phyloP scores from a whole-genome alignment of 1,139 yeast species.

The Protomyces macrosporus region DNA sequence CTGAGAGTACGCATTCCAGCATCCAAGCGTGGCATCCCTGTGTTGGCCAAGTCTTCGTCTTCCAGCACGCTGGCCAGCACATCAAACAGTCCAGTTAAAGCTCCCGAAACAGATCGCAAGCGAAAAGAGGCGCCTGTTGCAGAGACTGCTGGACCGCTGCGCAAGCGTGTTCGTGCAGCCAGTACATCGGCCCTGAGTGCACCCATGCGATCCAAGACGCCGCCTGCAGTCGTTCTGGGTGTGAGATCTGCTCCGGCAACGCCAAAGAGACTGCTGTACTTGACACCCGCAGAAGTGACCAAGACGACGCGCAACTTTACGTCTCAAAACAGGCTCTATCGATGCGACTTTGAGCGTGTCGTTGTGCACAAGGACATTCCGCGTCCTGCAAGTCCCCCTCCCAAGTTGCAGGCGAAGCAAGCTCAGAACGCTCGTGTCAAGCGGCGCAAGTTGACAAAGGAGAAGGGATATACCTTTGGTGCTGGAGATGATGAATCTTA shows the following conservation, averaged over 20 bases:
- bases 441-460: conserved; percentile 20
- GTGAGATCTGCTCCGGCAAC: background rate
- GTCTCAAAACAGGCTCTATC: conserved; percentile 24
- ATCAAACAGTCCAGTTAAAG: background rate
- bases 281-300: conserved; percentile 28
- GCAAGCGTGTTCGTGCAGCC: background rate
- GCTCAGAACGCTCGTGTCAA: conserved; percentile 22
- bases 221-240: background rate
- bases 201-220: background rate
- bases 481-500: conserved; percentile 28
- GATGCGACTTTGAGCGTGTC: conserved; percentile 28
- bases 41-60: background rate
- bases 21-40: background rate
- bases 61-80: background rate
- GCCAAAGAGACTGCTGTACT: conserved; percentile 20
- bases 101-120: background rate
- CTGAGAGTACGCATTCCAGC: background rate
- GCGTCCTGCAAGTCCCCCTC: conserved; percentile 27
- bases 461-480: conserved; percentile 26
- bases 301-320: conserved; percentile 25
- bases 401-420: conserved; percentile 25
- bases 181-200: background rate
- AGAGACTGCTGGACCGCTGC: background rate
- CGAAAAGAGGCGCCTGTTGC: conserved; percentile 1
- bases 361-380: conserved; percentile 23